Evolutionary conservation across 345 rosid species (phyloP), one percentile per base, ranked within the genome.

Genomic region (Dimocarpus longan): DNA sequence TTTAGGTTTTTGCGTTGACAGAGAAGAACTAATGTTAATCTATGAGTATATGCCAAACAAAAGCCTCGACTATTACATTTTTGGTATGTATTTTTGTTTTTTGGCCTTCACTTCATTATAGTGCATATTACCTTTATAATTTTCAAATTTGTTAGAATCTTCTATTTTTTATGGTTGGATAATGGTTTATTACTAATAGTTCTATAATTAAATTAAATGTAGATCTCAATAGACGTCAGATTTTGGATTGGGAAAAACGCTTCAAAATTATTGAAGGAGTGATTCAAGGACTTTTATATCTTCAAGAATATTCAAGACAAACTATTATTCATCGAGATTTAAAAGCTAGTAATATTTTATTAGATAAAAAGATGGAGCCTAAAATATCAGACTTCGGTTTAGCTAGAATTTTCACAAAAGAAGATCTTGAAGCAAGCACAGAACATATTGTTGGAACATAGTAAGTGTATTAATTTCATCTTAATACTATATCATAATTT

Each of bases 381-480:
- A 87, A 87, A 74, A 85, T 87, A 10, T 82, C 89, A 3, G 89
- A 86, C 71, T 88, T 88, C 4, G 89, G 91, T 52, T 80, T 86
- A 86, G 89, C 37, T 65, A 84, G 85, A 54, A 79, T 86, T 54
- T 84, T 88, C n/a, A 63, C 50, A 73, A 77, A 32, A 28, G 75
- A 82, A 66, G 79, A 83, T 69, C 72, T 77, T 3, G 81, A 85
- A 8, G 85, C 76, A 32, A 85, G 59, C 16, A 85, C 87, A 0
- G 39, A 54, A 0, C 77, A 80, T 48, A 66, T 85, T 50, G 88
- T 85, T 4, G 90, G 88, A 46, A 87, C 90, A 39, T 79, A 80
- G 90, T 85, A 82, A 85, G 70, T 71, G 59, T 54, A 16, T 54
- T 11, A 54, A 54, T 42, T 24, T 42, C 44, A 40, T 40, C 12